Evolutionary conservation across 2,329 filamentous ascomycete species (phyloP), one percentile per base, ranked within the genome.

Genomic region (Bipolaris sorokiniana): DNA sequence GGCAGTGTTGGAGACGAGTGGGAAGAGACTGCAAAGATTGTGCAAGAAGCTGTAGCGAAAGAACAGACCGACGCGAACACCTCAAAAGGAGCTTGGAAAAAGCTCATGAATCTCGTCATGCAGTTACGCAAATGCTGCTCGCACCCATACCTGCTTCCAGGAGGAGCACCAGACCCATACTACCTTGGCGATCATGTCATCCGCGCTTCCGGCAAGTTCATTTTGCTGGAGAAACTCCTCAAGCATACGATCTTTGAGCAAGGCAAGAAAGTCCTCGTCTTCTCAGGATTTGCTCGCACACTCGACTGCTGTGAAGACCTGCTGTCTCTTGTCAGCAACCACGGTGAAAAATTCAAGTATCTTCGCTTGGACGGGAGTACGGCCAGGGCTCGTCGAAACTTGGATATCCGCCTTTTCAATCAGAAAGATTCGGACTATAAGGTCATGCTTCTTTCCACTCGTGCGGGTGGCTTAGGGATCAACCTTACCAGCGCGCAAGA

Each of bases 1-100:
- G 65, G 22, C 18, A 51, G 46, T 5, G 10, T 48, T 33, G 37
- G 48, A 26, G 49, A 73, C 74, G 63, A 66, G 7, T 85, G 82
- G 82, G 77, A 78, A 10, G 58, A 96, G 96, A 79, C 94, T 89
- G 80, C 93, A 93, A 76, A 90, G 93, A 88, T 98, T 95, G 82
- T 98, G 92, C 84, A 93, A 91, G 77, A 97, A 94, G 80, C 97
- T 90, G 54, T 90, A 1, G 62, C 72, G 9, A 72, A 77, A 10
- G 76, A 78, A 52, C 67, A 75, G 23, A 65, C 72, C 7, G 66
- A 68, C 18, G 64, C 64, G 18, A 63, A 56, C 5, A 41, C 63
- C n/a, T 76, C 71, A 16, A 76, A 72, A 51, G 74, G 71, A 3
- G 75, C 78, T 3, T 84, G 81, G 81, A 75, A 77, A 40, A 81